phyloP scores from a whole-genome alignment of 2,329 filamentous ascomycete species.

The Lachnellula hyalina region DNA sequence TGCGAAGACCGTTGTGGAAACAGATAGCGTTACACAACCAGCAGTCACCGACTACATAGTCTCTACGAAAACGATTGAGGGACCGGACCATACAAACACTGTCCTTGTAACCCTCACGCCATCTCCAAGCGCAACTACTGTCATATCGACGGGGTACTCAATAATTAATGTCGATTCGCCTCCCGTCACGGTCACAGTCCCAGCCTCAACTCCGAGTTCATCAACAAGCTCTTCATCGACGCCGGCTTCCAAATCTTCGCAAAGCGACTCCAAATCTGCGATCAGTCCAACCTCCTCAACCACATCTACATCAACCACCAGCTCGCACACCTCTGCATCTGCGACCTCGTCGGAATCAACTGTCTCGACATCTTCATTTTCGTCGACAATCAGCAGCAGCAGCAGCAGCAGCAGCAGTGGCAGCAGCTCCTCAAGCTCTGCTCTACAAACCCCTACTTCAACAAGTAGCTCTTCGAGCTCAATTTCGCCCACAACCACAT shows the following conservation, averaged over 20 bases:
- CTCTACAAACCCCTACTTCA: background rate
- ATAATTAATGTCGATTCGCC: conserved; percentile 26
- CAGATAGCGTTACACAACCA: conserved; percentile 19
- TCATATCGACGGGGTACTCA: conserved; percentile 24
- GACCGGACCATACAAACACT: conserved; percentile 23
- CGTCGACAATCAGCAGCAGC: background rate
- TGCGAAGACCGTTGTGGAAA: conserved; percentile 25
- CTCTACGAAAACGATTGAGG: conserved; percentile 23
- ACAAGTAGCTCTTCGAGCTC: background rate
- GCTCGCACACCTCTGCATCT: background rate
- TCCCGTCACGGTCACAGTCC: conserved; percentile 17
- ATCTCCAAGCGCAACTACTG: conserved; percentile 15
- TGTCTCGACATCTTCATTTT: background rate
- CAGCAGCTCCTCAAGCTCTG: background rate
- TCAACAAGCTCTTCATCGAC: conserved; percentile 1
- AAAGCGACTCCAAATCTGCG: background rate
- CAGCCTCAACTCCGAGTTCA: conserved; percentile 6
- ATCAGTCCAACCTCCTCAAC: background rate
- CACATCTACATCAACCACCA: background rate
- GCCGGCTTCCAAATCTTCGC: background rate
- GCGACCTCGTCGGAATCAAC: background rate
- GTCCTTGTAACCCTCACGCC: conserved; percentile 24
- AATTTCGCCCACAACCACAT: background rate
- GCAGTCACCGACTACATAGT: conserved; percentile 19
- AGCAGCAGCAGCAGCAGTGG: background rate